Conservation (phyloP, 2,329 filamentous ascomycete species). For the Botryotinia narcissicola region DNA sequence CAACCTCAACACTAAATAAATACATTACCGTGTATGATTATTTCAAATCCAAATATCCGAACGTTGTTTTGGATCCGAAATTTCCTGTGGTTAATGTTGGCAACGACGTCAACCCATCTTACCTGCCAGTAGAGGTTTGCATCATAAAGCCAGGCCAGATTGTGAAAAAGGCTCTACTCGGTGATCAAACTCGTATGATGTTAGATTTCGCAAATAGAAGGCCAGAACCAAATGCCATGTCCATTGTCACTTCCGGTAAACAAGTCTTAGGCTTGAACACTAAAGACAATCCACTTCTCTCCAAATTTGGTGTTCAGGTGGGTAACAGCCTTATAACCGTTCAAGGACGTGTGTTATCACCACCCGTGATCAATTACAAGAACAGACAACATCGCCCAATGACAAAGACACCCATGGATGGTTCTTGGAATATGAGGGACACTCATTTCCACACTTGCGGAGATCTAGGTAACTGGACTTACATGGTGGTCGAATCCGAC, state of each 20-base stretch:
- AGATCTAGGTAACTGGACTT: conserved; percentile 50
- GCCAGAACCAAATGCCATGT: conserved; percentile 64
- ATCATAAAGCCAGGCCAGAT: conserved; percentile 63
- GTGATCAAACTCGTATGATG: conserved; percentile 65
- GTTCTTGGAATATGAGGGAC: conserved; percentile 67
- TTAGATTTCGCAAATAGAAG: conserved; percentile 67
- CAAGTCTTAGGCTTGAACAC: conserved; percentile 56
- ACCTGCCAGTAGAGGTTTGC: conserved; percentile 66
- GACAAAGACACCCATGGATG: conserved; percentile 41
- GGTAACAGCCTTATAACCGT: conserved; percentile 63
- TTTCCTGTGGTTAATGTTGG: conserved; percentile 67
- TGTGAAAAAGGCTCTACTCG: conserved; percentile 56
- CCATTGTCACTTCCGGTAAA: conserved; percentile 59
- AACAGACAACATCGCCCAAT: conserved; percentile 29
- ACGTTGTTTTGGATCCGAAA: conserved; percentile 46
- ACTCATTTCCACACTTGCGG: conserved; percentile 56
- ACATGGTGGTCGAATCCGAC: conserved; percentile 24
- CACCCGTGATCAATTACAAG: conserved; percentile 61
- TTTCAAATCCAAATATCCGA: conserved; percentile 52
- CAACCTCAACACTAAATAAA: conserved; percentile 34
- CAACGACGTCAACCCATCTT: conserved; percentile 53
- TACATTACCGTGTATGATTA: conserved; percentile 58
- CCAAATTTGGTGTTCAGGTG: conserved; percentile 62
- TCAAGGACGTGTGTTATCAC: conserved; percentile 62
- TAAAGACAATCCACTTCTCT: conserved; percentile 41